Base-by-base conservation (phyloP, 1,284 basidiomycete genomes). In the Phaffia rhodozyma region DNA sequence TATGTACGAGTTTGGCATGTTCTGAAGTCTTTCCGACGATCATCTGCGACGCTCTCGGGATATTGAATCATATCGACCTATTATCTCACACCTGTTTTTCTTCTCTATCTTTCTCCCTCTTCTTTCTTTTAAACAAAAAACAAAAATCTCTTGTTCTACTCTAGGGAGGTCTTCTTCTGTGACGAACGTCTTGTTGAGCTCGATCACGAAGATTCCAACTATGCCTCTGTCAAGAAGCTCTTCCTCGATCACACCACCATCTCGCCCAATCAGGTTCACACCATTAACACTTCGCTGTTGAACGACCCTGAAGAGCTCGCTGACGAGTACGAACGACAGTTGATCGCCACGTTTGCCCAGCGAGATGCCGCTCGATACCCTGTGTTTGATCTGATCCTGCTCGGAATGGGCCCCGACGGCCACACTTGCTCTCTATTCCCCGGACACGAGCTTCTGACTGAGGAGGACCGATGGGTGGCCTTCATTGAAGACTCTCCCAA, bases 351-450 rank as follows among this genome's bases (percentile, higher is more conserved):
- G 72, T 98, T 98, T 74, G 91, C 90, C 0, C 84, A 86, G 71
- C 87, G 85, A 72, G 89, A 94, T 74, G 81, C 90, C 3, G 91
- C 91, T 16, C 85, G 91, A 66, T 97, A 94, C 81, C 92, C 92
- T 66, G 81, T 92, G 55, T 96, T 97, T 74, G 92, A 97, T 75
- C 83, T 97, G 71, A 87, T 96, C 77, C 83, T 97, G 54, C 85
- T 97, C 60, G 92, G 92, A 60, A 85, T 91, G 82, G 92, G 92
- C 25, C 86, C 88, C 5, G 94, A 97, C 73, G 94, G 94, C 27
- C 96, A 98, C 80, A 97, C 93, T 29, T 91, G 87, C 69, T 92
- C 89, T 18, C 85, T 98, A 68, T 98, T 98, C 83, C 92, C 94
- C 21, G 87, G 83, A 5, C 94, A 97, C 75, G 82, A 82, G 62